Conservation (phyloP, 257 asterid species). For the Coffea canephora region DNA sequence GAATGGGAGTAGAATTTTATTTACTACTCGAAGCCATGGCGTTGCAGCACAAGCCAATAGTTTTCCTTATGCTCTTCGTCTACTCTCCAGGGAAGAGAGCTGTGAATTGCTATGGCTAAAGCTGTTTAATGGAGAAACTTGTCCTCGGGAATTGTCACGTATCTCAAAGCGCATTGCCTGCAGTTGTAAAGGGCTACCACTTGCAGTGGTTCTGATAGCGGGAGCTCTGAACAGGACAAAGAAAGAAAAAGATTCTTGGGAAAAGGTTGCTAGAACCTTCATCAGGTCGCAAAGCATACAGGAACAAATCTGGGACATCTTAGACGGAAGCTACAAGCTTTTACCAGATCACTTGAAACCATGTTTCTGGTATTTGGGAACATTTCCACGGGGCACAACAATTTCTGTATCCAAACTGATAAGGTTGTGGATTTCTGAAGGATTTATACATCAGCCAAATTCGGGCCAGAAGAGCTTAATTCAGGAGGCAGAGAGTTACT, state of each 20-base stretch:
- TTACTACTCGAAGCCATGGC: background rate
- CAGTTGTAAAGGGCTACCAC: constrained; percentile 38
- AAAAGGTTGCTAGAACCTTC: background rate
- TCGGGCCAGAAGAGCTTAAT: background rate
- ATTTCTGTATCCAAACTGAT: background rate
- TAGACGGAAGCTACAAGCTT: background rate
- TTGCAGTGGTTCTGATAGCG: constrained; percentile 38
- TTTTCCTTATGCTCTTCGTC: background rate
- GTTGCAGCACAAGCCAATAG: background rate
- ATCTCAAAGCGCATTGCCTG: constrained; percentile 21
- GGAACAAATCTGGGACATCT: background rate
- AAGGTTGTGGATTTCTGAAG: constrained; percentile 11
- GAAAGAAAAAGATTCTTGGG: constrained; percentile 23
- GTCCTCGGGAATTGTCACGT: constrained; percentile 24
- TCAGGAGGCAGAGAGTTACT: constrained; percentile 14
- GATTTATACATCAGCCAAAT: background rate
- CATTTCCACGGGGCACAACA: background rate
- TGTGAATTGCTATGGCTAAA: constrained; percentile 37
- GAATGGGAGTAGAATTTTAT: background rate
- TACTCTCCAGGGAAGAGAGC: constrained; percentile 21
- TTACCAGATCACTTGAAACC: constrained; percentile 1
- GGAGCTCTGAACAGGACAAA: constrained; percentile 26
- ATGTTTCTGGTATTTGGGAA: constrained; percentile 4
- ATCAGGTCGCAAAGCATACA: background rate
- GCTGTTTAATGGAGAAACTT: constrained; percentile 19